Evolutionary conservation across 768 basidiomycete species (phyloP).

Genomic region (Podaxis sp.): DNA sequence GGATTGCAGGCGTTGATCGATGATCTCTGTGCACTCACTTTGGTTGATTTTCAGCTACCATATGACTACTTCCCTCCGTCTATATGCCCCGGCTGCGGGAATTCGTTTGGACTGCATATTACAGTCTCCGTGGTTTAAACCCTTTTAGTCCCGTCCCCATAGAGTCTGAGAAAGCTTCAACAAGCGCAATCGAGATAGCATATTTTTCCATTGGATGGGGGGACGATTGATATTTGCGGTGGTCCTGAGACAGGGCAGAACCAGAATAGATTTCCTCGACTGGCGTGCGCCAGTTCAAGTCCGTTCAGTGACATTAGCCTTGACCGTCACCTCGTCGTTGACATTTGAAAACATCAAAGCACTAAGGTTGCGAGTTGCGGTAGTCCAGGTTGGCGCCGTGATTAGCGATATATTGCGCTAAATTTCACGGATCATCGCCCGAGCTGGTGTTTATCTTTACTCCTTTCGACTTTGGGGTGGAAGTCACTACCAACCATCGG

Average conservation of each 20-base stretch:
- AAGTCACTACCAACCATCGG: no score
- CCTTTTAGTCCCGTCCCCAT: background rate
- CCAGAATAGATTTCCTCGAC: background rate
- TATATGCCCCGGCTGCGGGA: background rate
- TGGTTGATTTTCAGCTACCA: background rate
- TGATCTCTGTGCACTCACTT: background rate
- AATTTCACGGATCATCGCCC: no score
- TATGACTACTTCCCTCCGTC: background rate
- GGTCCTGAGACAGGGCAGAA: background rate
- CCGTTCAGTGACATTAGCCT: background rate
- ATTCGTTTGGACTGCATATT: background rate
- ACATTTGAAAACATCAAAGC: background rate
- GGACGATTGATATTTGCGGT: background rate
- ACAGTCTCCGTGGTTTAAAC: background rate
- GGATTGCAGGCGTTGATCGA: background rate
- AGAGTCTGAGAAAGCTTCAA: background rate
- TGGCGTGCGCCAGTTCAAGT: background rate
- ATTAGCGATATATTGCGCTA: no score
- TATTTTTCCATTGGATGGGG: background rate
- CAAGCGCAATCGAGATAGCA: background rate
- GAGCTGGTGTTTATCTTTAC: no score
- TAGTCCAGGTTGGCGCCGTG: no score
- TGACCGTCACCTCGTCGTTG: background rate
- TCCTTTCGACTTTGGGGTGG: no score
- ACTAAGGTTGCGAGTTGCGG: no score